These are phyloP conservation scores for Cystofilobasidium ferigula DNA, from an alignment of 768 basidiomycete species.

Conservation along the genomic window DNA sequence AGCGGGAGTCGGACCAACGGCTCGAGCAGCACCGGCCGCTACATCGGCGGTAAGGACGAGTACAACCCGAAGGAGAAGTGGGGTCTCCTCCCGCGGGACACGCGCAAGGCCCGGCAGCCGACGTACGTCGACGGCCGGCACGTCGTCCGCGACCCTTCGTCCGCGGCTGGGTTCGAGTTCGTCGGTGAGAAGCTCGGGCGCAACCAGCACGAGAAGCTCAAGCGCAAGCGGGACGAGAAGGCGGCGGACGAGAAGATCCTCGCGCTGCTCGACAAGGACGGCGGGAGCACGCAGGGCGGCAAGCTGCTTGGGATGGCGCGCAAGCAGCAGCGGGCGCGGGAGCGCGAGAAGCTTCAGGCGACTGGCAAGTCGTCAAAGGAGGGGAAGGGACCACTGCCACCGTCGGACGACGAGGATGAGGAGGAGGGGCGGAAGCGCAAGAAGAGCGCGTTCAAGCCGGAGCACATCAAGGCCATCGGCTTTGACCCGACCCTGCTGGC, in stretches of 20 bases:
- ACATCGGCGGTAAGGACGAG: conserved; percentile 12
- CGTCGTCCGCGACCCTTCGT: conserved; percentile 44
- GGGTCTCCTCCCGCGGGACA: conserved; percentile 33
- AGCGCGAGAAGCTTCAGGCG: conserved; percentile 2
- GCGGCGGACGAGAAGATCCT: conserved; percentile 52
- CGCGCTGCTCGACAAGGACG: conserved; percentile 44
- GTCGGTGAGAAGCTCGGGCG: conserved; percentile 63
- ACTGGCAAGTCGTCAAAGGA: background rate
- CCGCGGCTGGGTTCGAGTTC: conserved; percentile 42
- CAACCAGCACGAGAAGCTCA: conserved; percentile 65
- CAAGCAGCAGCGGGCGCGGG: conserved; percentile 28
- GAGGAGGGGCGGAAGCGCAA: conserved; percentile 24
- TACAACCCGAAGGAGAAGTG: conserved; percentile 31
- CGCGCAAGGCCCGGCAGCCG: conserved; percentile 29
- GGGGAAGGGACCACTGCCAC: background rate
- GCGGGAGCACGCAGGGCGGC: conserved; percentile 22
- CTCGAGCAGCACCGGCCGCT: background rate
- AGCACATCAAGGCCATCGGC: conserved; percentile 58
- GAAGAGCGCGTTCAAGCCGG: conserved; percentile 53
- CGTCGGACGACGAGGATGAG: conserved; percentile 26
- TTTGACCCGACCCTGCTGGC: conserved; percentile 55
- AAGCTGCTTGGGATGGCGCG: conserved; percentile 20
- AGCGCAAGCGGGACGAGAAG: conserved; percentile 45
- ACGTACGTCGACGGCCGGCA: conserved; percentile 67
- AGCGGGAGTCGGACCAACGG: background rate